Base-by-base conservation (phyloP, 1,284 basidiomycete species). In the Paramarasmius palmivorus region DNA sequence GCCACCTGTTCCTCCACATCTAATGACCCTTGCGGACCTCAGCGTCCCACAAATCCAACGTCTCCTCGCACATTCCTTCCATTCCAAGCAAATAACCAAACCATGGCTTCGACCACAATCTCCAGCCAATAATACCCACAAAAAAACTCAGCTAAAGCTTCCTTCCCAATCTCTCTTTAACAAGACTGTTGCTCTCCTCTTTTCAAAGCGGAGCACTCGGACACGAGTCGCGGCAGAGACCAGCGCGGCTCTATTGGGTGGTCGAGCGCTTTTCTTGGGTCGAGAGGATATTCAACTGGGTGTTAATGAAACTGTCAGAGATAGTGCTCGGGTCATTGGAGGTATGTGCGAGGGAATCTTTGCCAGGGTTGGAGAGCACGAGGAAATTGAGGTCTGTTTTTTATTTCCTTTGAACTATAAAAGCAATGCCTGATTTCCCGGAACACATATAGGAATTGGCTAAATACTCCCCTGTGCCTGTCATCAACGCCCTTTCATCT, bases 341-440 rank as follows among this genome's bases (percentile, higher is more conserved):
- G 92, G 92, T 15, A 98, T 99, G 95, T 91, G 89, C 53, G 90
- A 98, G 70, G 97, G 96, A 17, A 93, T 99, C 60, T 98, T 99
- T 75, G 97, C 96, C 19, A 88, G 97, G 45, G 96, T 99, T 1
- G 93, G 91, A 5, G 89, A 83, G 10, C 96, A 99, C 70, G 79
- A 81, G 2, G 96, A 99, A 68, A 89, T 99, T 53, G 95, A 96
- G 82, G 93, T 92, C 54, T 54, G 81, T 65, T 17, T 35, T 7
- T 15, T 8, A 12, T 17, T 22, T 9, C 29, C 9, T 42, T 41
- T 42, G 36, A 52, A 29, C 25, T 19, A 29, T 12, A 8, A 29
- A 46, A 14, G 29, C 40, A 40, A 32, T 45, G 17, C 49, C 51
- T 44, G 52, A 50, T 25, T 23, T 39, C 23, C 53, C 22, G 17